phyloP scores from a whole-genome alignment of 176 grass and related monocot species.

The Tillandsia leiboldiana region DNA sequence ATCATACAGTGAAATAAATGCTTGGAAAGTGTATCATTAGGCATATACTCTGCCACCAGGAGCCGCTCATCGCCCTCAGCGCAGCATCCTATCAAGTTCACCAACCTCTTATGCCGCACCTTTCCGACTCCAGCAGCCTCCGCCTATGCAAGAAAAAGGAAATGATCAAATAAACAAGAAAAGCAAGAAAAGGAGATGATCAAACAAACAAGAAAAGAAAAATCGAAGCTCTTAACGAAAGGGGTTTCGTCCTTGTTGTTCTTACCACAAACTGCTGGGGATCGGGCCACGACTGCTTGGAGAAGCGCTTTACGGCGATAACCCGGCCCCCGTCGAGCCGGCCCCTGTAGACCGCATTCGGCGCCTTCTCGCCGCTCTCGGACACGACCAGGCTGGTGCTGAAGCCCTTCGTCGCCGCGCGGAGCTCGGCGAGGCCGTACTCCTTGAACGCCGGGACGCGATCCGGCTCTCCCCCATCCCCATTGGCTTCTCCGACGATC shows the following conservation, averaged over 20 bases:
- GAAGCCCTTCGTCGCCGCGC: slow-evolving; percentile 92
- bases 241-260: not conserved
- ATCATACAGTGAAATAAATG: slow-evolving; percentile 96
- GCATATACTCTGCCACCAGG: slow-evolving; percentile 96
- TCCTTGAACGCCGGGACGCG: slow-evolving; percentile 84
- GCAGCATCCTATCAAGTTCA: slow-evolving; percentile 96
- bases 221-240: too few relatives aligned
- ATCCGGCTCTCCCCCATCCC: slow-evolving; percentile 48
- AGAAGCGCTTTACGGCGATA: slow-evolving; percentile 96
- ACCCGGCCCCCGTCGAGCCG: slow-evolving; percentile 66
- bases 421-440: slow-evolving; percentile 71
- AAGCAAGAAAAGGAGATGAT: not conserved
- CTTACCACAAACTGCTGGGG: slow-evolving; percentile 95
- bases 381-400: slow-evolving; percentile 91
- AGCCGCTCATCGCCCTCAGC: slow-evolving; percentile 96
- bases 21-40: slow-evolving; percentile 96
- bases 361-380: slow-evolving; percentile 99
- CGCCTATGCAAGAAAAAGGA: slow-evolving; percentile 27
- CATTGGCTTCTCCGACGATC: slow-evolving; percentile 31
- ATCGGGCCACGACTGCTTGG: slow-evolving; percentile 91
- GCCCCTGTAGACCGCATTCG: slow-evolving; percentile 91
- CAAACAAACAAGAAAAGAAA: not conserved
- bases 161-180: slow-evolving; percentile 4
- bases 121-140: slow-evolving; percentile 89
- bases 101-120: slow-evolving; percentile 84